Evolutionary conservation across 179 eudicot species (phyloP), one percentile per base, ranked within the genome.

Genomic region (Actinidia chinensis): DNA sequence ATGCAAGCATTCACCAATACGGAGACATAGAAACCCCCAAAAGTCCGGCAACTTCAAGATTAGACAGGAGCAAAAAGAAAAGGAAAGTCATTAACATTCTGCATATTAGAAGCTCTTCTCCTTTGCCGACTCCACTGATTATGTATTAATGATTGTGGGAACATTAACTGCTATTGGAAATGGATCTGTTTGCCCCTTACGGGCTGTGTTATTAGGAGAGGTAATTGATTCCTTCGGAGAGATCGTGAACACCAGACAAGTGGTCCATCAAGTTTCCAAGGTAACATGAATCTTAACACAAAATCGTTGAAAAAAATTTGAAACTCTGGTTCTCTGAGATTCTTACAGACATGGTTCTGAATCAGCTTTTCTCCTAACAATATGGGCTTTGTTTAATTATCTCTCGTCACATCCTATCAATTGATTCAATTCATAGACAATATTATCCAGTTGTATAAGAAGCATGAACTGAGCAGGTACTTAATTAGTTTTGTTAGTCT

Each of bases 191-290:
- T 80, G 79, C 87, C 87, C 56, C 72, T 84, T 4, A 76, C 78
- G 84, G 84, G 33, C 89, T 22, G 23, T 86, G 51, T 18, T 86
- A 59, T 81, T 84, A 17, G 89, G 89, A 59, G 83, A 84, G n/a
- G 28, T 86, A 43, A 72, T 79, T 46, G 67, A 84, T 76, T 68
- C 85, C 54, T 84, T 86, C 58, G 87, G 87, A 70, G 71, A 73
- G 61, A 82, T 68, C 25, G 72, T 58, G 9, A 75, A 74, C 25
- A 72, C 75, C 17, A 33, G 69, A 66, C 28, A 61, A 25, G 73
- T 82, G 42, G 82, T 82, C 64, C 54, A 73, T 56, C 73, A 80
- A 75, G 83, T 86, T 74, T 86, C 89, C 70, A 76, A 82, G 89
- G 85, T 82, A 84, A 4, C 23, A 1, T 51, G 13, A 5, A 15